These are phyloP conservation scores for Yamadazyma triangularis DNA, from an alignment of 1,139 yeast species.

Conservation along the genomic window DNA sequence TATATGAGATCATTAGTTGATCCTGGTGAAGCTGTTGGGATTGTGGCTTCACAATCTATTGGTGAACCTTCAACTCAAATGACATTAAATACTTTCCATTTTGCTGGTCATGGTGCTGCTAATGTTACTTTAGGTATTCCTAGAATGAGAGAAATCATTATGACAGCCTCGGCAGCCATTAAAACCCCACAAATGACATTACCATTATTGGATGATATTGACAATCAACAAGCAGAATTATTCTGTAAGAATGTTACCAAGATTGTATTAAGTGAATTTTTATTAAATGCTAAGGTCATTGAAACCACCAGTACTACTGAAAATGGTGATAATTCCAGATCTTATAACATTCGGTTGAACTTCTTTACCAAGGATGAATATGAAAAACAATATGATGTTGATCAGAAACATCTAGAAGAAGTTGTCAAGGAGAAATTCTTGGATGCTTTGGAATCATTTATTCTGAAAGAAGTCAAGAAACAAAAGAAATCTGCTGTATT, in stretches of 20 bases:
- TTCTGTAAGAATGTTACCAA: constrained; percentile 90
- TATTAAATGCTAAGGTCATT: constrained; percentile 78
- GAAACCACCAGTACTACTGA: constrained; percentile 72
- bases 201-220: constrained; percentile 75
- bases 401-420: constrained; percentile 71
- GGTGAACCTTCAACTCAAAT: constrained; percentile 99
- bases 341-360: constrained; percentile 68
- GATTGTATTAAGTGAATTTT: constrained; percentile 82
- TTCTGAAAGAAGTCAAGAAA: constrained; percentile 77
- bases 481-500: constrained; percentile 56
- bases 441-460: constrained; percentile 62
- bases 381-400: constrained; percentile 81
- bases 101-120: constrained; percentile 99
- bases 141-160: constrained; percentile 99
- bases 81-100: constrained; percentile 99
- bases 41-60: constrained; percentile 95
- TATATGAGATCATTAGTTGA: constrained; percentile 93
- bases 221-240: constrained; percentile 82
- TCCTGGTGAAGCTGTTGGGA: constrained; percentile 99
- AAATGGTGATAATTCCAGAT: constrained; percentile 55
- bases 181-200: constrained; percentile 98
- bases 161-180: constrained; percentile 95
- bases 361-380: constrained; percentile 80
- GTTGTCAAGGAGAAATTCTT: constrained; percentile 67
- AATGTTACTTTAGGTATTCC: constrained; percentile 99